Conservation (phyloP, 2,329 filamentous ascomycete species). For the Xylaria sp. region DNA sequence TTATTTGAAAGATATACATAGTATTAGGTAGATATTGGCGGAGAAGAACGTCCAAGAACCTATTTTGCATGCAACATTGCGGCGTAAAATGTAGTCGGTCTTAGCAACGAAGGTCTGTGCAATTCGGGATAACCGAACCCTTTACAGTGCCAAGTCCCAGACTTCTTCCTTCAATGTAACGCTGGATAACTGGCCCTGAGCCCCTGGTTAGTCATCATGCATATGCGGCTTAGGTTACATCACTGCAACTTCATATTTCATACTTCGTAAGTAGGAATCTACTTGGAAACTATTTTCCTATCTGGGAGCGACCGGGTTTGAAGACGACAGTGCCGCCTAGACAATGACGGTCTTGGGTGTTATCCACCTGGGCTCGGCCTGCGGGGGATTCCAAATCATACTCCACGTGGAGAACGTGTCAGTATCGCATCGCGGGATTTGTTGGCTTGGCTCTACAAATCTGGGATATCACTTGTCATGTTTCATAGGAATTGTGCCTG, state of each 20-base stretch:
- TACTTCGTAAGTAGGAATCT: not conserved
- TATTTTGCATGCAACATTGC: not conserved
- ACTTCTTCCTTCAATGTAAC: slow-evolving; percentile 8
- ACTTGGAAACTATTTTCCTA: not conserved
- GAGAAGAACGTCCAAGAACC: not conserved
- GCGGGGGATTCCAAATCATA: not conserved
- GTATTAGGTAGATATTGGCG: not conserved
- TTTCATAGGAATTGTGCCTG: not conserved
- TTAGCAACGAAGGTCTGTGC: slow-evolving; percentile 1
- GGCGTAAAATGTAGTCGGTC: not conserved
- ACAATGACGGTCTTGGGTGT: not conserved
- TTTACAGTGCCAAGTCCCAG: not conserved
- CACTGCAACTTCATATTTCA: not conserved
- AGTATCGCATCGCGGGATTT: not conserved
- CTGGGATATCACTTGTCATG: not conserved
- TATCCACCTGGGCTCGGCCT: not conserved
- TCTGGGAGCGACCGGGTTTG: not conserved
- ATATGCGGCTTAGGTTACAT: slow-evolving; percentile 1
- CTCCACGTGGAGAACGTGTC: not conserved
- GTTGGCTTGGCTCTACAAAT: not conserved
- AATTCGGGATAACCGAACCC: slow-evolving; percentile 2
- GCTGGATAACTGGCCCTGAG: not conserved
- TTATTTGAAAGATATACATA: not conserved
- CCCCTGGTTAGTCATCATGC: not conserved
- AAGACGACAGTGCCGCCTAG: not conserved